Percentiles rank a stretch among this genome's conserved stretches.
phyloP scores from a whole-genome alignment of 2,329 filamentous ascomycete species.

The Aureobasidium sp. region DNA sequence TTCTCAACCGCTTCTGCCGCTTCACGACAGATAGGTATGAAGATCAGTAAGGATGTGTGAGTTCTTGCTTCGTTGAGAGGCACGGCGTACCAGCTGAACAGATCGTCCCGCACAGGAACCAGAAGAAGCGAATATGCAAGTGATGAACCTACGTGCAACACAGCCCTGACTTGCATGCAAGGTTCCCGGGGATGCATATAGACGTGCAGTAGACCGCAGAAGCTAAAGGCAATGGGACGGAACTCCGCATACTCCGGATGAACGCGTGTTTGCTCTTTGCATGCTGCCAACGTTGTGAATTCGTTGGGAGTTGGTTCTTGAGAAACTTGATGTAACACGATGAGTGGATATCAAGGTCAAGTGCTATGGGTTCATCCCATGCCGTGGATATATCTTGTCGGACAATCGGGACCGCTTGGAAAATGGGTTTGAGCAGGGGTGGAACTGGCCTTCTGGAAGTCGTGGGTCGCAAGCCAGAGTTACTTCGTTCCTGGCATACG shows the following conservation, averaged over 20 bases:
- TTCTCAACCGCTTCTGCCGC: no score
- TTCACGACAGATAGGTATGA: no score
- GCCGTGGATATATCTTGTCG: background rate
- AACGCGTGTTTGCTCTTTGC: slow-evolving; percentile 2
- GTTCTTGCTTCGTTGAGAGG: no score
- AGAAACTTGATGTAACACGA: background rate
- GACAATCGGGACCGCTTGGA: no score
- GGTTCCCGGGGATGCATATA: background rate
- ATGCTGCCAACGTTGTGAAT: background rate
- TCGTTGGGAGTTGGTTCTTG: background rate
- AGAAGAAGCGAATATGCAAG: no score
- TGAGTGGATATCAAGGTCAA: background rate
- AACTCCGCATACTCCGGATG: background rate
- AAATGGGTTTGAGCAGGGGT: background rate
- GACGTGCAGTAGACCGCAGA: background rate
- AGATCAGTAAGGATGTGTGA: no score
- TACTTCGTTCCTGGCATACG: background rate
- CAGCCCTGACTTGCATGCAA: background rate
- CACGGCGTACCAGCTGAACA: no score
- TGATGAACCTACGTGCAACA: background rate
- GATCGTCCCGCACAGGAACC: no score
- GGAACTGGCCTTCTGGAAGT: background rate
- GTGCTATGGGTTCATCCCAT: background rate
- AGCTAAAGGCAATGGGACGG: background rate
- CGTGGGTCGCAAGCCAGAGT: background rate